phyloP scores from a whole-genome alignment of 1,284 basidiomycete species.

The Sporisorium reilianum region DNA sequence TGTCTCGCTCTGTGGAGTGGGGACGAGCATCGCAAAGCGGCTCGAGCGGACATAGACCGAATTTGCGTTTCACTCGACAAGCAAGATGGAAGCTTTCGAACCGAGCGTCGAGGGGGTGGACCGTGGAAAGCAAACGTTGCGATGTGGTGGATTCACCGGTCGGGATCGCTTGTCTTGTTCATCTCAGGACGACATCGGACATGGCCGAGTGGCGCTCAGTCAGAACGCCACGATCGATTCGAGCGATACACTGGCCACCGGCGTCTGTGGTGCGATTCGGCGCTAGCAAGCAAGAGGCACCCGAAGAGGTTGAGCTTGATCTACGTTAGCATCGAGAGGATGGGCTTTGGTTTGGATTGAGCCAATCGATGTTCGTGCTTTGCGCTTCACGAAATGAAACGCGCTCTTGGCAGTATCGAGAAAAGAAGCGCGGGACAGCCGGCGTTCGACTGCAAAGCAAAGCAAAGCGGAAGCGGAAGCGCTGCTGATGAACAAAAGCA shows the following conservation, averaged over 20 bases:
- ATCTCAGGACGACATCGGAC: not conserved
- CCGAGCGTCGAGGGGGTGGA: not conserved
- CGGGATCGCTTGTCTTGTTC: not conserved
- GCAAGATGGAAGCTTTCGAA: not conserved
- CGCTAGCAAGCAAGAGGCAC: slow-evolving; percentile 1
- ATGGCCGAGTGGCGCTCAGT: not conserved
- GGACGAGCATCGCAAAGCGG: slow-evolving; percentile 6
- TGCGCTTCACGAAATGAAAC: too few relatives aligned
- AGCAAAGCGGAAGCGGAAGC: too few relatives aligned
- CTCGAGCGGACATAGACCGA: not conserved
- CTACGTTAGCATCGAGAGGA: not conserved
- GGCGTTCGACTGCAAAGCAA: not conserved
- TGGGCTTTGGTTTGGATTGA: not conserved
- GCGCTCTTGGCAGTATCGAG: too few relatives aligned
- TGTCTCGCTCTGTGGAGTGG: slow-evolving; percentile 34
- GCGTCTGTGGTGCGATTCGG: not conserved
- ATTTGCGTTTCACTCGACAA: not conserved
- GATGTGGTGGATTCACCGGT: not conserved
- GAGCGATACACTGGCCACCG: not conserved
- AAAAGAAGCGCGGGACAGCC: not conserved
- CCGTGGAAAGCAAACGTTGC: not conserved
- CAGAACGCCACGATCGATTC: not conserved
- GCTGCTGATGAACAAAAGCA: too few relatives aligned
- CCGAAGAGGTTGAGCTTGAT: slow-evolving; percentile 4
- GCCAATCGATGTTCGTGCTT: not conserved